phyloP scores from a whole-genome alignment of 805 yeast species.

The Saturnispora serradocipensis region DNA sequence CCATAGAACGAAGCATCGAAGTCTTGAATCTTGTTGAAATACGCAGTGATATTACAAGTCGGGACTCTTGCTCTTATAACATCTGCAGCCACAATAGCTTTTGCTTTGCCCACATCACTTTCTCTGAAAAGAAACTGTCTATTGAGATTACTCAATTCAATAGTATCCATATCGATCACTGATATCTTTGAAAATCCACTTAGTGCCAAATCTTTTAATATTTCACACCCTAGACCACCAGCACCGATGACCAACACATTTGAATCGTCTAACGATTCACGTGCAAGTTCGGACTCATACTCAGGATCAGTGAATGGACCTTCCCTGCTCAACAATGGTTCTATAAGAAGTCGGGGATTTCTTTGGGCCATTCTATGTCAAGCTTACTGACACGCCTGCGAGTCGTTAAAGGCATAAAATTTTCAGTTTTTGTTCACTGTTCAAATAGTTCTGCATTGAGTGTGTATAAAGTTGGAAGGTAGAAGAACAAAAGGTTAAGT shows the following conservation, averaged over 20 bases:
- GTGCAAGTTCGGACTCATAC: conserved; percentile 20
- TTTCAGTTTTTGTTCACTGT: background rate
- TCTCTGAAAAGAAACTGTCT: conserved; percentile 64
- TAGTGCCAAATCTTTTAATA: conserved; percentile 59
- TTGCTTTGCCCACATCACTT: conserved; percentile 53
- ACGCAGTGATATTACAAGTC: conserved; percentile 36
- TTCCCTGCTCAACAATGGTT: conserved; percentile 7
- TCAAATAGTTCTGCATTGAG: background rate
- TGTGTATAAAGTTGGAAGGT: background rate
- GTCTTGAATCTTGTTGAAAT: conserved; percentile 57
- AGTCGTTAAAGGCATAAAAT: background rate
- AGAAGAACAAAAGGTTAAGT: background rate
- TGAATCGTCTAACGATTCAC: conserved; percentile 15
- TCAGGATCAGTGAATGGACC: conserved; percentile 29
- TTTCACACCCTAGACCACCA: conserved; percentile 80
- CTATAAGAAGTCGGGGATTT: background rate
- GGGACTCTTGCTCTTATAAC: conserved; percentile 40
- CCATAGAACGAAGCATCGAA: conserved; percentile 52
- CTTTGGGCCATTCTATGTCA: background rate
- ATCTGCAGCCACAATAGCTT: conserved; percentile 56
- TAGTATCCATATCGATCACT: conserved; percentile 76
- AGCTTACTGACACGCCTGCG: background rate
- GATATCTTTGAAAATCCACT: conserved; percentile 60
- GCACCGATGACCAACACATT: conserved; percentile 54
- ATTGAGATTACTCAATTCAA: conserved; percentile 67